Percentiles rank a stretch among this genome's conserved stretches.
Evolutionary conservation across 257 asterid species (phyloP).

Genomic region (Rehmannia glutinosa): DNA sequence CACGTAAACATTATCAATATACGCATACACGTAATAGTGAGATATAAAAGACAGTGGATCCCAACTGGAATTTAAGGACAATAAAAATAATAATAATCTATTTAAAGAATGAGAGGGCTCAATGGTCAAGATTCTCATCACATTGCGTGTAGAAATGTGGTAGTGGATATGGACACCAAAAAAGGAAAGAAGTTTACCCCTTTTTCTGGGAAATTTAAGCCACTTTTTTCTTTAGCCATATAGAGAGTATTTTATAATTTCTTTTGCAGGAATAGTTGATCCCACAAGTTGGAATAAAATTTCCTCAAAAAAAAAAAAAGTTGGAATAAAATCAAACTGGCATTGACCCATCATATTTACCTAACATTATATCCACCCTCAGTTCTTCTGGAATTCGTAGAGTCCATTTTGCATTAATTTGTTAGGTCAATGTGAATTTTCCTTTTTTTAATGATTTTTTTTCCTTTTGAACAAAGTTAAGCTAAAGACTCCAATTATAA

Average conservation of each 20-base stretch:
- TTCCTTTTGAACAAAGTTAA: too few relatives aligned
- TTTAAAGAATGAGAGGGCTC: not conserved
- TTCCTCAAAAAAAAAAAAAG: too few relatives aligned
- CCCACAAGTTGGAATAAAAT: constrained; percentile 4
- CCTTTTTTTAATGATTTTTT: not conserved
- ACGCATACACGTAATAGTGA: too few relatives aligned
- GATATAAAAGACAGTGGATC: too few relatives aligned
- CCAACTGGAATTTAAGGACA: not conserved
- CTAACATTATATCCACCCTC: not conserved
- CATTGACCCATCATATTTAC: constrained; percentile 3
- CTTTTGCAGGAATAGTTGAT: not conserved
- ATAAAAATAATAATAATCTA: not conserved
- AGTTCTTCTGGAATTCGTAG: not conserved
- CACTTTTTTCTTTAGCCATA: not conserved
- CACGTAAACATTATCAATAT: too few relatives aligned
- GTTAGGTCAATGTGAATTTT: constrained; percentile 13
- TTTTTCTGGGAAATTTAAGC: constrained; percentile 10
- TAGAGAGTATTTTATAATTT: not conserved
- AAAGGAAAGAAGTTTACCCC: not conserved
- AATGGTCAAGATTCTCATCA: constrained; percentile 1
- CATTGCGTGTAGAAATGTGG: constrained; percentile 2
- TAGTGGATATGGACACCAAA: not conserved
- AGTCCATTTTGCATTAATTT: not conserved
- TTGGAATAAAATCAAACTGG: too few relatives aligned
- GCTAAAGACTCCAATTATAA: too few relatives aligned